Percentiles rank a stretch among this genome's conserved stretches.
These are phyloP conservation scores for Phytopythium vexans DNA, from an alignment of 352 stramenopile genomes.

Conservation along the genomic window DNA sequence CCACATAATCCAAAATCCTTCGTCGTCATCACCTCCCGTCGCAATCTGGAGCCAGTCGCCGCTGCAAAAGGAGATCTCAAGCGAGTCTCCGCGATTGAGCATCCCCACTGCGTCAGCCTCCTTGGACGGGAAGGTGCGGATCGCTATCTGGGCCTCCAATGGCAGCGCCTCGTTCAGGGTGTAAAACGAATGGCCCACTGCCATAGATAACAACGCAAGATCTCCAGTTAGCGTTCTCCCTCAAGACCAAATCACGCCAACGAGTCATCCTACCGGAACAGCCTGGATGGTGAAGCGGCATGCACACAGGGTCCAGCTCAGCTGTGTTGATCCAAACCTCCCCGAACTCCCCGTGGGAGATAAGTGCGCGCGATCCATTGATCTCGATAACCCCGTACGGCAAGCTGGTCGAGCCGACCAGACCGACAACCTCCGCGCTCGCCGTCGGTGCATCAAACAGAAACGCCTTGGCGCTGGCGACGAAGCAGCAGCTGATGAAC, in stretches of 20 bases:
- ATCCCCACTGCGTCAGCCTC: conserved; percentile 52
- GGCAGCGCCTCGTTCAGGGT: conserved; percentile 52
- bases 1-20: conserved; percentile 71
- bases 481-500: conserved; percentile 41
- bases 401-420: conserved; percentile 28
- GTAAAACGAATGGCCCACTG: conserved; percentile 50
- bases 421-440: conserved; percentile 25
- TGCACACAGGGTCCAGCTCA: conserved; percentile 43
- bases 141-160: conserved; percentile 59
- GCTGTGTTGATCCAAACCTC: conserved; percentile 54
- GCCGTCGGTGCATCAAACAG: conserved; percentile 35
- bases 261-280: conserved; percentile 42
- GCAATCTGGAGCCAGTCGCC: conserved; percentile 56
- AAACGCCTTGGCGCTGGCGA: conserved; percentile 24
- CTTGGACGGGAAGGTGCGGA: conserved; percentile 58
- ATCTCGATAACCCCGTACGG: conserved; percentile 46
- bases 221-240: too few species aligned
- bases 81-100: conserved; percentile 46
- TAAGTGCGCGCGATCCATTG: conserved; percentile 16
- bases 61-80: conserved; percentile 44
- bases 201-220: too few species aligned
- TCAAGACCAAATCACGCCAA: conserved; percentile 4
- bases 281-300: conserved; percentile 30
- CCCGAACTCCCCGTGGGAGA: conserved; percentile 44
- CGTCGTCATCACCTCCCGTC: conserved; percentile 1